Evolutionary conservation across 225 moss, liverwort and hornwort genomes (phyloP).

Genomic region (Sphagnum tenellum): DNA sequence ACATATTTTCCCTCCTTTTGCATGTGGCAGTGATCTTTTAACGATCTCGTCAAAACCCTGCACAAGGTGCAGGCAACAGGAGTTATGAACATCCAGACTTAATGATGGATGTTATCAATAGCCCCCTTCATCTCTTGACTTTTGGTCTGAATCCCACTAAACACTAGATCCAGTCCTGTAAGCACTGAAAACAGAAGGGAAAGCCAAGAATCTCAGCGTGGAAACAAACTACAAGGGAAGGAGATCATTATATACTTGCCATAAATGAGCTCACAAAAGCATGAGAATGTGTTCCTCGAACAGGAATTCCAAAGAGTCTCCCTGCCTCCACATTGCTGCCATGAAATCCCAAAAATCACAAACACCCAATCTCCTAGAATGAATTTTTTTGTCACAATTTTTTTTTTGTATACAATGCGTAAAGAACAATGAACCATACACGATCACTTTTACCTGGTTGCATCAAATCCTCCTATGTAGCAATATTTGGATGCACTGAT

Average conservation of each 20-base stretch:
- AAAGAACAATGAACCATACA: too few relatives aligned
- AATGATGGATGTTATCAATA: not conserved
- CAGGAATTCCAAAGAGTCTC: conserved; percentile 82
- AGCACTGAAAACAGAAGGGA: too few relatives aligned
- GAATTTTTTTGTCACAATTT: too few relatives aligned
- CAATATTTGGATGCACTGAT: conserved; percentile 96
- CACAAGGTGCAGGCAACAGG: conserved; percentile 1
- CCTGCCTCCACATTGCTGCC: conserved; percentile 93
- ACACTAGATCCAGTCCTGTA: too few relatives aligned
- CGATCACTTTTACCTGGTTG: conserved; percentile 45
- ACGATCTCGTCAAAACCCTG: conserved; percentile 96
- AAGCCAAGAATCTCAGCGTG: too few relatives aligned
- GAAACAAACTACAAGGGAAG: too few relatives aligned
- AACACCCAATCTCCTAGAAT: too few relatives aligned
- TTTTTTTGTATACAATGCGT: too few relatives aligned
- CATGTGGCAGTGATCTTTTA: conserved; percentile 47
- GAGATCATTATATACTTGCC: conserved; percentile 21
- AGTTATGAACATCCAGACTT: not conserved
- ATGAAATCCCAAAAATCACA: not conserved
- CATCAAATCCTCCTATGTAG: conserved; percentile 94
- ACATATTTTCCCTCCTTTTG: conserved; percentile 36
- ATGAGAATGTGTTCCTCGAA: conserved; percentile 94
- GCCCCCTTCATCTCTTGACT: too few relatives aligned
- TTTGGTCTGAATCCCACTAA: too few relatives aligned
- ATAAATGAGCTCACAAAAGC: conserved; percentile 93